Evolutionary conservation across 2,329 filamentous ascomycete genomes (phyloP).

Genomic region (Aspergillus intermedius): DNA sequence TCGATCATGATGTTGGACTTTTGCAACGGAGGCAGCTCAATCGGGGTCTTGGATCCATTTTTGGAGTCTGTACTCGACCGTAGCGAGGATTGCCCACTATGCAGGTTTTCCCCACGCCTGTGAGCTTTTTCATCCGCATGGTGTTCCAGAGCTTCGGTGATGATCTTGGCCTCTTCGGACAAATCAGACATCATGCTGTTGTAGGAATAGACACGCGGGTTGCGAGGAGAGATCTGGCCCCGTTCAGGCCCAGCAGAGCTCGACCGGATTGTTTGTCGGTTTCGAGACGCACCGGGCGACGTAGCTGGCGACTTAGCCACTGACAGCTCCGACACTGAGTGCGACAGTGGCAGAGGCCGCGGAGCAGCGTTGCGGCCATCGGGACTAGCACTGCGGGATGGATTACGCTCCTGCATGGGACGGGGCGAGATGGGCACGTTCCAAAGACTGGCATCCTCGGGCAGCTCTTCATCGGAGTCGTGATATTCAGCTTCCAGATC

Average conservation of each 20-base stretch:
- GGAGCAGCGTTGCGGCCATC: constrained; percentile 35
- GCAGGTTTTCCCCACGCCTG: constrained; percentile 41
- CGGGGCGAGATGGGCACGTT: constrained; percentile 46
- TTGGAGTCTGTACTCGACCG: constrained; percentile 34
- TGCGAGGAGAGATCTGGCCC: constrained; percentile 34
- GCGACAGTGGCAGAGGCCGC: constrained; percentile 37
- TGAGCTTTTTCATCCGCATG: constrained; percentile 47
- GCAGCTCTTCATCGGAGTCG: constrained; percentile 46
- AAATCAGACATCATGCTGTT: constrained; percentile 52
- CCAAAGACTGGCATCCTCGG: constrained; percentile 45
- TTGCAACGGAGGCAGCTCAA: constrained; percentile 54
- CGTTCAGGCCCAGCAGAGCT: constrained; percentile 38
- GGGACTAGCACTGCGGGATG: constrained; percentile 37
- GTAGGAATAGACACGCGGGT: constrained; percentile 53
- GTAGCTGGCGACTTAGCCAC: constrained; percentile 17
- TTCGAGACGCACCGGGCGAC: constrained; percentile 26
- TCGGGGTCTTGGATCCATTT: constrained; percentile 28
- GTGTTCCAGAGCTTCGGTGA: constrained; percentile 55
- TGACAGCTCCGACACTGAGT: constrained; percentile 27
- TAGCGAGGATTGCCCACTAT: constrained; percentile 36
- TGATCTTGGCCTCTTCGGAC: constrained; percentile 53
- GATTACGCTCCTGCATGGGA: constrained; percentile 32
- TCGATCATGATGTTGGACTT: constrained; percentile 60
- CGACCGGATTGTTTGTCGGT: constrained; percentile 25
- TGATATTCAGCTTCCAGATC: constrained; percentile 46